Evolutionary conservation across 2,329 filamentous ascomycete genomes (phyloP).

Genomic region (Microascus cirrosus): DNA sequence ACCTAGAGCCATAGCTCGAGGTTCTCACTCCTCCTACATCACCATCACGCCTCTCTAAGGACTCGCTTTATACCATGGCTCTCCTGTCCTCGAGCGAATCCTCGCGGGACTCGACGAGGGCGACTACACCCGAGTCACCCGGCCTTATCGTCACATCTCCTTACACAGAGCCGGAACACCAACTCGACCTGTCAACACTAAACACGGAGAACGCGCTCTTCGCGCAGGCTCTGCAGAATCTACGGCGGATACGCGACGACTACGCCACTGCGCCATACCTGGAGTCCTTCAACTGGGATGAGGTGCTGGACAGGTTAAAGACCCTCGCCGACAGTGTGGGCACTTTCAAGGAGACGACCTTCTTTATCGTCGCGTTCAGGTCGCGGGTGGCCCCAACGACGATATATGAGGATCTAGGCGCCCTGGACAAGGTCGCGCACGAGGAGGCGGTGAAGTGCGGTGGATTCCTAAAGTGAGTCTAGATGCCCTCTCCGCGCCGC

Average conservation of each 20-base stretch:
- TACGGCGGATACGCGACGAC: slow-evolving; percentile 52
- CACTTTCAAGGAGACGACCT: slow-evolving; percentile 50
- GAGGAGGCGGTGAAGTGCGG: slow-evolving; percentile 69
- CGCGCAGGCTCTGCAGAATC: slow-evolving; percentile 55
- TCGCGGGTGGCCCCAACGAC: slow-evolving; percentile 59
- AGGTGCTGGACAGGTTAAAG: slow-evolving; percentile 48
- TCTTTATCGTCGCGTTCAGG: slow-evolving; percentile 79
- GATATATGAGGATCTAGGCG: slow-evolving; percentile 56
- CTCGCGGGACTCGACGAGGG: not conserved
- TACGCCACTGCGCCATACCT: slow-evolving; percentile 69
- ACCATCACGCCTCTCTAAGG: not conserved
- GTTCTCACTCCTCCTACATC: not conserved
- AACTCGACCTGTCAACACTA: slow-evolving; percentile 60
- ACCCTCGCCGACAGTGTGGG: slow-evolving; percentile 33
- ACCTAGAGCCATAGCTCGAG: not conserved
- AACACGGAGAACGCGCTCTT: slow-evolving; percentile 57
- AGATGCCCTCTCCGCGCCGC: not conserved
- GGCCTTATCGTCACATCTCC: slow-evolving; percentile 54
- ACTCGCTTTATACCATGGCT: too few species aligned
- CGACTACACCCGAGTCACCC: not conserved
- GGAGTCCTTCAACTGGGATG: slow-evolving; percentile 66
- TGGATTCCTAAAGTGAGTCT: slow-evolving; percentile 63
- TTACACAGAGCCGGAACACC: slow-evolving; percentile 59
- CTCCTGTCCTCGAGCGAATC: not conserved
- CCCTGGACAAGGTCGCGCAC: slow-evolving; percentile 69